Conservation (phyloP, 179 eudicot species). For the Silene coronaria region DNA sequence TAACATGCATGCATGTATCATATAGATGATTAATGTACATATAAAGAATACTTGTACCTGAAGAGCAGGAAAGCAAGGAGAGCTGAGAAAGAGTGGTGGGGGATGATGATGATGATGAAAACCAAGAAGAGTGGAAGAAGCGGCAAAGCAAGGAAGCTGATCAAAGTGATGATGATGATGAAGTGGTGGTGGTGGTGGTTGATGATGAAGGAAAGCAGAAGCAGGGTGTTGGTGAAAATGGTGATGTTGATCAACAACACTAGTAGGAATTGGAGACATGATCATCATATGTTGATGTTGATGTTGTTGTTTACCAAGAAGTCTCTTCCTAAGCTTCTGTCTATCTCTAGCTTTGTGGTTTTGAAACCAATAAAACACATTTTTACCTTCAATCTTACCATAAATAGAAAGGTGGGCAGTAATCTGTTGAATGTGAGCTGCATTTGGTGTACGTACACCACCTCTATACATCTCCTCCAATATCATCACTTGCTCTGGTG, state of each 20-base stretch:
- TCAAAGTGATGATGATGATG: conserved; percentile 22
- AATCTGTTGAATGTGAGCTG: conserved; percentile 70
- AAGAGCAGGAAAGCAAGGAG: conserved; percentile 18
- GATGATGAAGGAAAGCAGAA: conserved; percentile 5
- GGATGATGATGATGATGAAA: conserved; percentile 17
- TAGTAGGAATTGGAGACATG: neutral
- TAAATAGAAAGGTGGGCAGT: conserved; percentile 67
- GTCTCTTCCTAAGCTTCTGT: conserved; percentile 56
- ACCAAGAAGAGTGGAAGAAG: conserved; percentile 16
- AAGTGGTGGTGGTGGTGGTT: conserved; percentile 14
- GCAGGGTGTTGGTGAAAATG: neutral
- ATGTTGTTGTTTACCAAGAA: conserved; percentile 25
- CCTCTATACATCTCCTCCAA: conserved; percentile 70
- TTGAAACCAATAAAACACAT: conserved; percentile 88
- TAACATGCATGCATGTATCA: no score
- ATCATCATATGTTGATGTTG: conserved; percentile 8
- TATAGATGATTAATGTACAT: no score
- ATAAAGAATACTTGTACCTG: no score
- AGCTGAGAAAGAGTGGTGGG: conserved; percentile 4
- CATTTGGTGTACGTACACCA: conserved; percentile 64
- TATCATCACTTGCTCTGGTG: conserved; percentile 80
- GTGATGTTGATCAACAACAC: neutral
- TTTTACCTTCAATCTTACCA: conserved; percentile 80
- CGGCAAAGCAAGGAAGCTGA: conserved; percentile 17
- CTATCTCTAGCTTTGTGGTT: conserved; percentile 86